Conservation (phyloP, 441 rosid genomes). For the Adansonia madagascariensis region DNA sequence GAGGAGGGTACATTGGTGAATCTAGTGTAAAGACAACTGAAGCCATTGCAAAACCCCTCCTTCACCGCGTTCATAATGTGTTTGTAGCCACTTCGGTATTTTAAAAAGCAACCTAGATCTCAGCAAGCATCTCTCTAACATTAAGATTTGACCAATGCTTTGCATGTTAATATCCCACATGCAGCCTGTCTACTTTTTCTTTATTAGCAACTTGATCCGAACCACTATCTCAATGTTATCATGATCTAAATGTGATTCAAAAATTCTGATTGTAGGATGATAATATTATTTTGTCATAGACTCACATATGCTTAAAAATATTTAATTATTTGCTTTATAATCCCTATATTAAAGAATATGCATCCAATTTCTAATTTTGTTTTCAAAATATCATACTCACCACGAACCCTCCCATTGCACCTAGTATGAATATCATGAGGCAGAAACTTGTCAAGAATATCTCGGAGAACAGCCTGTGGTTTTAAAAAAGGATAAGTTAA, state of each 20-base stretch:
- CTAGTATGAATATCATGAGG: slow-evolving; percentile 84
- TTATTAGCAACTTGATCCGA: slow-evolving; percentile 8
- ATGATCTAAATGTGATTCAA: slow-evolving; percentile 5
- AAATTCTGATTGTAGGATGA: background rate
- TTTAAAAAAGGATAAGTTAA: slow-evolving; percentile 18
- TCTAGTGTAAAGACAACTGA: background rate
- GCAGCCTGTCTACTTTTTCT: slow-evolving; percentile 1
- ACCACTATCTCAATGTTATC: background rate
- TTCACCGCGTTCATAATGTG: background rate
- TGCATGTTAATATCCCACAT: background rate
- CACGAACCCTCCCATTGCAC: slow-evolving; percentile 87
- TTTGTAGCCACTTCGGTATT: background rate
- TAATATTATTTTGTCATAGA: background rate
- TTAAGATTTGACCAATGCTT: background rate
- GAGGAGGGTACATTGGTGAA: background rate
- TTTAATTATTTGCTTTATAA: background rate
- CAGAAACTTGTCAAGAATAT: slow-evolving; percentile 68
- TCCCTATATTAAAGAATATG: background rate
- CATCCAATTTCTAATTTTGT: background rate
- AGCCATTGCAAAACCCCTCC: background rate
- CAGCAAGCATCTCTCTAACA: background rate
- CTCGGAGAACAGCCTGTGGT: slow-evolving; percentile 78
- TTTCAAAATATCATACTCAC: slow-evolving; percentile 43
- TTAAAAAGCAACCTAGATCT: slow-evolving; percentile 18
- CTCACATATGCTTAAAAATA: background rate